Conservation (phyloP, 345 rosid species). For the Gossypium longicalyx region DNA sequence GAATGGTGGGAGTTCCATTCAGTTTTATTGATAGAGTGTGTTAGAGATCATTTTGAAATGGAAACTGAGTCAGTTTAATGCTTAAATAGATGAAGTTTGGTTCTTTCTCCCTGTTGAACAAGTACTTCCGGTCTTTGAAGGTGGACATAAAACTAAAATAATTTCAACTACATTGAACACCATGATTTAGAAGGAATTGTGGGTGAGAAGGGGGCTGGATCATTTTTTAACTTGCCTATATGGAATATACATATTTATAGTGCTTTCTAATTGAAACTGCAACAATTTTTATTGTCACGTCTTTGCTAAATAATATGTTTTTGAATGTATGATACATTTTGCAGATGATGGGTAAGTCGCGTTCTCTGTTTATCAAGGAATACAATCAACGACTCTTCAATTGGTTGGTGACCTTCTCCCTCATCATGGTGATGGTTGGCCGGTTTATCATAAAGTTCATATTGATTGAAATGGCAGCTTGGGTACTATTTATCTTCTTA, state of each 20-base stretch:
- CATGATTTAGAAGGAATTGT: neutral
- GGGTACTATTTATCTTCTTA: slow-evolving; percentile 91
- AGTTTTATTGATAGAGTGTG: neutral
- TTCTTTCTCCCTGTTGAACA: neutral
- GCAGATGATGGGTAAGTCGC: slow-evolving; percentile 91
- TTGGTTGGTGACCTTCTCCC: slow-evolving; percentile 95
- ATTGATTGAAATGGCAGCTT: slow-evolving; percentile 85
- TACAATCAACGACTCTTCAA: slow-evolving; percentile 94
- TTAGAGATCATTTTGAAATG: neutral
- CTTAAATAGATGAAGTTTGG: neutral
- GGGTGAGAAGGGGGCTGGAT: neutral
- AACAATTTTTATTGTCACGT: neutral
- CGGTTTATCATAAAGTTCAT: slow-evolving; percentile 87
- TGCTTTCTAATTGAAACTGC: neutral
- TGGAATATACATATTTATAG: neutral
- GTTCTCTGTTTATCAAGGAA: slow-evolving; percentile 79
- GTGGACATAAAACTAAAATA: neutral
- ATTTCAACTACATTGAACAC: neutral
- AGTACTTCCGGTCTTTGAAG: neutral
- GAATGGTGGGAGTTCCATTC: neutral
- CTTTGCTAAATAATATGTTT: neutral
- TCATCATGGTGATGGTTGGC: slow-evolving; percentile 90
- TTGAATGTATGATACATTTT: neutral
- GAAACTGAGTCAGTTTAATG: neutral
- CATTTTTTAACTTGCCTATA: neutral